Evolutionary conservation across 2,329 filamentous ascomycete genomes (phyloP).

Genomic region (Aspergillus quadricinctus): DNA sequence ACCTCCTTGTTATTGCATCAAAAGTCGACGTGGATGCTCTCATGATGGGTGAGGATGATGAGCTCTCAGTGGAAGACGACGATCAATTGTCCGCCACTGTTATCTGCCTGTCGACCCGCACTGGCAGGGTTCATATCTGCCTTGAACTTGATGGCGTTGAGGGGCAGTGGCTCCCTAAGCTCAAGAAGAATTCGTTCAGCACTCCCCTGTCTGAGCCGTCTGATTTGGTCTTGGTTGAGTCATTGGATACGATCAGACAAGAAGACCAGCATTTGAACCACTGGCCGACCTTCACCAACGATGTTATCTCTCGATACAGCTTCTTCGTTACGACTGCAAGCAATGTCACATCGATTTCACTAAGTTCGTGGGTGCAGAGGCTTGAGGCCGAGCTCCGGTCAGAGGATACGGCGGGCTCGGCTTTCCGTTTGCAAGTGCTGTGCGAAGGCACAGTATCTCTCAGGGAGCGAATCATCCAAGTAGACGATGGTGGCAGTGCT

Average conservation of each 20-base stretch:
- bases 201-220: constrained; percentile 39
- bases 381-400: constrained; percentile 55
- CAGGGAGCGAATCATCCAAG: constrained; percentile 46
- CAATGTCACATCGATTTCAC: constrained; percentile 52
- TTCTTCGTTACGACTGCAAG: constrained; percentile 55
- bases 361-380: constrained; percentile 53
- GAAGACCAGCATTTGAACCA: constrained; percentile 21
- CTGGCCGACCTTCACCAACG: constrained; percentile 55
- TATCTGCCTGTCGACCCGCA: constrained; percentile 54
- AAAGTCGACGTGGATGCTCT: constrained; percentile 51
- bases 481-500: constrained; percentile 24
- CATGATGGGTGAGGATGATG: constrained; percentile 49
- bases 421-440: constrained; percentile 54
- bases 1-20: constrained; percentile 55
- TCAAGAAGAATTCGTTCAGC: constrained; percentile 37
- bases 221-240: constrained; percentile 43
- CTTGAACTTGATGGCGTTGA: constrained; percentile 60
- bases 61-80: constrained; percentile 37
- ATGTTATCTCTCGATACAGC: constrained; percentile 53
- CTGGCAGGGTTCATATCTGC: constrained; percentile 54
- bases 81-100: constrained; percentile 53
- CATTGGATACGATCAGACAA: constrained; percentile 37
- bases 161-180: constrained; percentile 58
- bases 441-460: constrained; percentile 49
- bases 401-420: constrained; percentile 48